phyloP scores from a whole-genome alignment of 192 early-diverging fungal genomes.

The Rhizoclosmatium globosum region DNA sequence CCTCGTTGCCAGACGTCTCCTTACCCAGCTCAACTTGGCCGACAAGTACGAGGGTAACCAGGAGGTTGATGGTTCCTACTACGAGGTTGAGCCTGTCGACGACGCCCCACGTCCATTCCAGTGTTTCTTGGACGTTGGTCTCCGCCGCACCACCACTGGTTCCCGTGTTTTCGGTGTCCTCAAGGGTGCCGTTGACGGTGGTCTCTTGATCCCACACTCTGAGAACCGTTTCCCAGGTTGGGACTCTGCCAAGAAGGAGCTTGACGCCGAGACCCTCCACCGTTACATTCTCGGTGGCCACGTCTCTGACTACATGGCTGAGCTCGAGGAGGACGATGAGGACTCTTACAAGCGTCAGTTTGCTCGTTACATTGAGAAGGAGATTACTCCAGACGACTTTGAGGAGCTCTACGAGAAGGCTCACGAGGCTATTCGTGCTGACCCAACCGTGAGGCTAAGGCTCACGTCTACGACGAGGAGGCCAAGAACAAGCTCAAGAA shows the following conservation, averaged over 20 bases:
- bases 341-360: conserved; percentile 98
- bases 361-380: conserved; percentile 89
- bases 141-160: conserved; percentile 96
- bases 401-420: conserved; percentile 95
- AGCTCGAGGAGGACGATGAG: conserved; percentile 98
- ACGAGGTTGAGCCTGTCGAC: conserved; percentile 83
- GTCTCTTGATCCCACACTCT: conserved; percentile 94
- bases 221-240: conserved; percentile 98
- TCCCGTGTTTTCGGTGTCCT: conserved; percentile 96
- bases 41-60: conserved; percentile 96
- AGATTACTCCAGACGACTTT: conserved; percentile 85
- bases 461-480: conserved; percentile 65
- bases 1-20: conserved; percentile 92
- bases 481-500: conserved; percentile 78
- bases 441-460: conserved; percentile 78
- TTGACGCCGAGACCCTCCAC: conserved; percentile 92
- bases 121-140: conserved; percentile 96
- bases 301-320: conserved; percentile 98
- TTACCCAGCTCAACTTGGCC: conserved; percentile 94
- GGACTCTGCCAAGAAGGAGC: conserved; percentile 84
- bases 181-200: conserved; percentile 99
- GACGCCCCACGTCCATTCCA: conserved; percentile 98
- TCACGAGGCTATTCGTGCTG: conserved; percentile 92
- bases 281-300: conserved; percentile 98
- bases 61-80: conserved; percentile 88